Evolutionary conservation across 2,329 filamentous ascomycete species (phyloP), one percentile per base, ranked within the genome.

Genomic region (Pezicula rhizophila): DNA sequence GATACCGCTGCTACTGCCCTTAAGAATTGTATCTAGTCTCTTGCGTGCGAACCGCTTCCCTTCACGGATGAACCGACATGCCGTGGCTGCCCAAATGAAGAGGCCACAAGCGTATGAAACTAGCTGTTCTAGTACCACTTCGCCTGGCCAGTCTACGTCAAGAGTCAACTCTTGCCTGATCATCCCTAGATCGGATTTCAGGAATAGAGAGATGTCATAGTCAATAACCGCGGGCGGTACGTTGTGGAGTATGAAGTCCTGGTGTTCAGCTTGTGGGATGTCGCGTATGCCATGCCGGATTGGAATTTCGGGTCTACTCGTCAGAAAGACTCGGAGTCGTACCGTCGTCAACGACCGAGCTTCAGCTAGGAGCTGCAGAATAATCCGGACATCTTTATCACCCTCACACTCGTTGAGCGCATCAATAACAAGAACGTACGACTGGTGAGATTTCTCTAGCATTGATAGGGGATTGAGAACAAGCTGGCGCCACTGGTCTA

Each of bases 401-500:
- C 35, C 17, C 12, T 58, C 59, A 44, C 61, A 66, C 45, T 66
- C 60, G 47, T 66, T 61, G 28, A 66, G 52, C 1, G 64, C 62
- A 54, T 66, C 63, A 23, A 66, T 52, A 1, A 66, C 57, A n/a
- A 65, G 20, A 18, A 62, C 38, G 34, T 45, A 51, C 1, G 44
- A 34, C n/a, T n/a, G n/a, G n/a, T n/a, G n/a, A n/a, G 12, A 46
- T 15, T 48, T 38, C 56, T n/a, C n/a, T n/a, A n/a, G n/a, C n/a
- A n/a, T n/a, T n/a, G 73, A 37, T 48, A 69, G 12, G 53, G 75
- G 8, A 68, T 64, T 6, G 52, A 66, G 2, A 63, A 74, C 47
- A 70, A 75, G 54, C 57, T 75, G 39, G 59, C 72, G 15, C 66
- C 63, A 8, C 69, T 73, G 67, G 69, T 72, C 11, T 52, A 73